Conservation (phyloP, 1,284 basidiomycete genomes). For the Ceratobasidium sp. region DNA sequence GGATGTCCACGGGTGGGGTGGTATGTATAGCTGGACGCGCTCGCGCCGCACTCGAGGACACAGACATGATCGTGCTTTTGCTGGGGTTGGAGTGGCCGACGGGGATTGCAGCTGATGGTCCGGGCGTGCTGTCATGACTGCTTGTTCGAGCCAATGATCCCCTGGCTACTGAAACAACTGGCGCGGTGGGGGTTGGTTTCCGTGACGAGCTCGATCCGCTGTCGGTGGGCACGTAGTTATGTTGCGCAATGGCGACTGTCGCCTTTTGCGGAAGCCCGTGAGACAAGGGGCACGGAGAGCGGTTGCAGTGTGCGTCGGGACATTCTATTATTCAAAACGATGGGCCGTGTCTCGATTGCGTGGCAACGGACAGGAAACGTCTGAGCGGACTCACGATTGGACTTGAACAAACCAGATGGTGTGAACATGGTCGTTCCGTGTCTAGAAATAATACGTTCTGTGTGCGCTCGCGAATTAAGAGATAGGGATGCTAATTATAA, state of each 20-base stretch:
- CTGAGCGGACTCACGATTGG: conserved; percentile 8
- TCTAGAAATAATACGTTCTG: not conserved
- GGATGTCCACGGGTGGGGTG: conserved; percentile 4
- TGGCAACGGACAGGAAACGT: not conserved
- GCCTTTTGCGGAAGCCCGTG: conserved; percentile 12
- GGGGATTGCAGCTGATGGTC: conserved; percentile 11
- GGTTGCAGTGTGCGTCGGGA: conserved; percentile 28
- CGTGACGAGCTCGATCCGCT: conserved; percentile 18
- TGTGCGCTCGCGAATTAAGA: no score
- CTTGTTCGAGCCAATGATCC: not conserved
- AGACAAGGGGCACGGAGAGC: conserved; percentile 26
- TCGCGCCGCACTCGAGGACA: conserved; percentile 26
- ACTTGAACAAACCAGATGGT: conserved; percentile 34
- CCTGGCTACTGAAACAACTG: conserved; percentile 1
- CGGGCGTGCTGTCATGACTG: conserved; percentile 6
- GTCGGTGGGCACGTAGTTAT: conserved; percentile 14
- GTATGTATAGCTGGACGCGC: not conserved
- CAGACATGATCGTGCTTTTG: not conserved
- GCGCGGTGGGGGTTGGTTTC: conserved; percentile 7
- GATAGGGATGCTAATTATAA: no score
- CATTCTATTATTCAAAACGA: conserved; percentile 8
- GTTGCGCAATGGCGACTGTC: not conserved
- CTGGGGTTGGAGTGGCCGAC: not conserved
- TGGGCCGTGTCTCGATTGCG: not conserved
- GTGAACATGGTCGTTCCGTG: conserved; percentile 21